Evolutionary conservation across 2,329 filamentous ascomycete species (phyloP), one percentile per base, ranked within the genome.

Genomic region (Fusarium foetens): DNA sequence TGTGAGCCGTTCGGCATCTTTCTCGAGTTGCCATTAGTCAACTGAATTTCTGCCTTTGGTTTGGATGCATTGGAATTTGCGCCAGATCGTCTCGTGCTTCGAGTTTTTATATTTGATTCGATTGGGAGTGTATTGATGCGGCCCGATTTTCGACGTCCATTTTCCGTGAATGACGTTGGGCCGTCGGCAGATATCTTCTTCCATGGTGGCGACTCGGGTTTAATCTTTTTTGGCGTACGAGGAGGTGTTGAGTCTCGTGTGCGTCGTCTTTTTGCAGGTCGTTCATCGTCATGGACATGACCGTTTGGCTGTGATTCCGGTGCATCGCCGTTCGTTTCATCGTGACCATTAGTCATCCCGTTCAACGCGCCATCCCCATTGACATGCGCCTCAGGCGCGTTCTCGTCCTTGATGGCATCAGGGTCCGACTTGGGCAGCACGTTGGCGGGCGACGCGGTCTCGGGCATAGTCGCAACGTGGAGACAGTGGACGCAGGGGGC

Each of bases 141-240:
- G 43, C 89, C 89, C 27, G 90, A 92, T 77, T 90, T 91, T 67
- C 90, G 87, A 71, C 87, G 87, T 53, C 93, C 94, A 88, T 87
- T 93, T 83, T 87, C 89, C 49, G 92, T 88, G 79, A 97, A 95
- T 1, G 93, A 92, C 7, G 95, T 96, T 27, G 96, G 96, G 0
- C 96, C 96, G 33, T 97, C 93, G 43, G 93, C 94, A 66, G 88
- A 88, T 70, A 93, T 88, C 78, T 90, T 93, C 84, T 96, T 98
- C 96, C 96, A 99, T 27, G 96, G 96, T 73, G 96, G 96, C 71
- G 95, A 98, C 67, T 88, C 86, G 58, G 85, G 83, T 61, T 83
- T 83, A 1, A 71, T 67, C 66, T 83, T 91, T 85, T 66, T 74
- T 12, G 67, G 58, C 17, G 76, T 64, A 65, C 80, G 78, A 31